Percentiles rank a stretch among this genome's conserved stretches.
Evolutionary conservation across 2,329 filamentous ascomycete species (phyloP).

Genomic region (Remersonia thermophila): DNA sequence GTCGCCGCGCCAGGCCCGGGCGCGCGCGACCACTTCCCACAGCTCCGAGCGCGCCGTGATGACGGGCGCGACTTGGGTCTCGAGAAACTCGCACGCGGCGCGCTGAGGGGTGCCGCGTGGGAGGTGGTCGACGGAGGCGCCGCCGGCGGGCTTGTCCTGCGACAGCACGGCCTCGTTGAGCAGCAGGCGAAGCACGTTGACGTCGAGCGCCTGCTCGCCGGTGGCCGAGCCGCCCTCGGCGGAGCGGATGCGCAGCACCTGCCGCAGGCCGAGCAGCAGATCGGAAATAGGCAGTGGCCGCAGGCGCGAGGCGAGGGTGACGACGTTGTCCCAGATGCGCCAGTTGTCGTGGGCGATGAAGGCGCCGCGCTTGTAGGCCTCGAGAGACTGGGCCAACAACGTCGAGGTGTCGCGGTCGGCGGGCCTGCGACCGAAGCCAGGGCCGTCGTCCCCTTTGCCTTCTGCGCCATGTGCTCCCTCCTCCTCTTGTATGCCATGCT

Average conservation of each 20-base stretch:
- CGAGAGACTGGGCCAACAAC: slow-evolving; percentile 61
- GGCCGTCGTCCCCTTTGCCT: slow-evolving; percentile 17
- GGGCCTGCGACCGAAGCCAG: neutral
- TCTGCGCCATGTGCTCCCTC: slow-evolving; percentile 16
- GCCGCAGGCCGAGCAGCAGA: slow-evolving; percentile 60
- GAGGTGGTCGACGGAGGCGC: slow-evolving; percentile 28
- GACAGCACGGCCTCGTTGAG: slow-evolving; percentile 55
- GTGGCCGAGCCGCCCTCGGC: slow-evolving; percentile 45
- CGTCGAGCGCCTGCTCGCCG: slow-evolving; percentile 47
- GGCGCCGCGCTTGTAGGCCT: slow-evolving; percentile 78
- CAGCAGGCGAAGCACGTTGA: slow-evolving; percentile 57
- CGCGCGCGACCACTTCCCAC: slow-evolving; percentile 61
- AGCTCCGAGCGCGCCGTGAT: slow-evolving; percentile 69
- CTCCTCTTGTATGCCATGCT: slow-evolving; percentile 1
- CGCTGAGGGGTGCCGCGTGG: slow-evolving; percentile 48
- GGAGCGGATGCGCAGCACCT: slow-evolving; percentile 63
- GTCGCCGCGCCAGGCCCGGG: slow-evolving; percentile 62
- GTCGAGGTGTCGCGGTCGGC: slow-evolving; percentile 38
- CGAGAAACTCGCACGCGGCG: slow-evolving; percentile 59
- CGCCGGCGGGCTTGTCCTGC: slow-evolving; percentile 25
- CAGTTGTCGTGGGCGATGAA: slow-evolving; percentile 73
- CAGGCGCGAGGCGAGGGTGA: slow-evolving; percentile 72
- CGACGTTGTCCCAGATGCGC: slow-evolving; percentile 93
- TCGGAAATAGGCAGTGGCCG: slow-evolving; percentile 63
- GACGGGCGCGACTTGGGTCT: slow-evolving; percentile 63